Conservation (phyloP, 23 red algal species). For the Agarophyton chilense region DNA sequence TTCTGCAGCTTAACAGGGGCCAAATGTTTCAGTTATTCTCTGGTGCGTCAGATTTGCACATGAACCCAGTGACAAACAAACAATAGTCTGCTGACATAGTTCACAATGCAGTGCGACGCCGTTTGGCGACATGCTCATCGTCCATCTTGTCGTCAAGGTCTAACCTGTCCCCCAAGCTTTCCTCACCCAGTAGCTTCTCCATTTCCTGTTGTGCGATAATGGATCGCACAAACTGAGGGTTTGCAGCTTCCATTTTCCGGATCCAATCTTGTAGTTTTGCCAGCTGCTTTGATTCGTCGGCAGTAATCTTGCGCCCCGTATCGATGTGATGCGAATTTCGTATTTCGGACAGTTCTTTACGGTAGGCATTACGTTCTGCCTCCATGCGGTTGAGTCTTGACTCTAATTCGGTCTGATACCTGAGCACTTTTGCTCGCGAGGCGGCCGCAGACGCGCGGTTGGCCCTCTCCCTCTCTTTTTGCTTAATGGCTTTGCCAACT, state of each 20-base stretch:
- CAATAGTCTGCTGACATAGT: background rate
- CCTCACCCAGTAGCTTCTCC: conserved; percentile 40
- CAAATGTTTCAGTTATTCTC: background rate
- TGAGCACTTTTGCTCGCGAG: conserved; percentile 44
- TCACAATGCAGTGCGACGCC: conserved; percentile 28
- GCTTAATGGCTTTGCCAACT: conserved; percentile 57
- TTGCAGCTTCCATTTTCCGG: conserved; percentile 46
- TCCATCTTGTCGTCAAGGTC: conserved; percentile 17
- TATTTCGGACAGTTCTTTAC: conserved; percentile 44
- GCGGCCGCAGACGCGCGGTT: conserved; percentile 76
- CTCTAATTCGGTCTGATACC: conserved; percentile 68
- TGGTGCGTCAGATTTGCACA: background rate
- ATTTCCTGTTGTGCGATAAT: conserved; percentile 41
- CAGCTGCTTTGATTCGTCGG: conserved; percentile 35
- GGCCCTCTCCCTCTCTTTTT: conserved; percentile 69
- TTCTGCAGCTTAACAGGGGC: background rate
- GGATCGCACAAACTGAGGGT: conserved; percentile 46
- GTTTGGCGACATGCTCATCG: conserved; percentile 5
- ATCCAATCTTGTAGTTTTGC: conserved; percentile 34
- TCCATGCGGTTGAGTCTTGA: conserved; percentile 53
- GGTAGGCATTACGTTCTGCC: conserved; percentile 64
- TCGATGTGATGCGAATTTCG: conserved; percentile 26
- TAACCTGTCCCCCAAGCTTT: conserved; percentile 16
- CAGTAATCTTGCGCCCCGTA: conserved; percentile 3
- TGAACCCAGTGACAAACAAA: conserved; percentile 2